These are phyloP conservation scores for Epithele typhae DNA, from an alignment of 768 basidiomycete species.

Conservation along the genomic window DNA sequence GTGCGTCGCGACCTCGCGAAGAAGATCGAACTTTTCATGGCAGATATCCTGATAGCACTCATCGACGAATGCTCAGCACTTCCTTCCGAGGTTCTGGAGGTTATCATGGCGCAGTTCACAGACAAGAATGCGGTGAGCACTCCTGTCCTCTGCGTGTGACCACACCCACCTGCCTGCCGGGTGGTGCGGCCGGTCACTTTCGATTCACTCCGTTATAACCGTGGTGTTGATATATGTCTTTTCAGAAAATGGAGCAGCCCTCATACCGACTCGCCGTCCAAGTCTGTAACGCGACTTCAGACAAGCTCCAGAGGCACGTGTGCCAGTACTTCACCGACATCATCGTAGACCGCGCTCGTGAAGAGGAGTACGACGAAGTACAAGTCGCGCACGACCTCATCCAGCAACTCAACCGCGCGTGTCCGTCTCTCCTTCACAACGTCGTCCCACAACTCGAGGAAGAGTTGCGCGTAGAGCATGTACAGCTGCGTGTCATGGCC, in stretches of 20 bases:
- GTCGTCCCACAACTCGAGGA: conserved; percentile 93
- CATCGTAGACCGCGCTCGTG: conserved; percentile 55
- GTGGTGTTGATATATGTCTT: neutral
- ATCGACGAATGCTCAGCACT: conserved; percentile 82
- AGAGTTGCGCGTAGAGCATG: conserved; percentile 75
- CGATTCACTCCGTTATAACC: neutral
- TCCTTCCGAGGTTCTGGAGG: conserved; percentile 76
- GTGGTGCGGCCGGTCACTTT: too few relatives aligned
- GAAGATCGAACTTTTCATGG: conserved; percentile 81
- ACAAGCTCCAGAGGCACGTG: conserved; percentile 85
- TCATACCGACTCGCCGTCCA: conserved; percentile 80
- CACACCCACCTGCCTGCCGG: too few relatives aligned
- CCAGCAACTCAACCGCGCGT: conserved; percentile 73
- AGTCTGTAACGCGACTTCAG: conserved; percentile 78
- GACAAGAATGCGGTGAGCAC: conserved; percentile 66
- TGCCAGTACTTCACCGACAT: conserved; percentile 92
- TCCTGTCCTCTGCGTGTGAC: neutral
- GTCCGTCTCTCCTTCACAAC: conserved; percentile 78
- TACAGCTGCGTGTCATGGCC: conserved; percentile 70
- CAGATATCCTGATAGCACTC: conserved; percentile 86
- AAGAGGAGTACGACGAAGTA: conserved; percentile 67
- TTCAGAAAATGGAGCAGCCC: conserved; percentile 64
- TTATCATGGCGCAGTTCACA: conserved; percentile 80
- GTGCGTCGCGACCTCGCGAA: conserved; percentile 70
- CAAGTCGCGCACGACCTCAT: conserved; percentile 81